Conservation (phyloP, 495 filamentous ascomycete genomes). For the Penicillium atrosanguineum region DNA sequence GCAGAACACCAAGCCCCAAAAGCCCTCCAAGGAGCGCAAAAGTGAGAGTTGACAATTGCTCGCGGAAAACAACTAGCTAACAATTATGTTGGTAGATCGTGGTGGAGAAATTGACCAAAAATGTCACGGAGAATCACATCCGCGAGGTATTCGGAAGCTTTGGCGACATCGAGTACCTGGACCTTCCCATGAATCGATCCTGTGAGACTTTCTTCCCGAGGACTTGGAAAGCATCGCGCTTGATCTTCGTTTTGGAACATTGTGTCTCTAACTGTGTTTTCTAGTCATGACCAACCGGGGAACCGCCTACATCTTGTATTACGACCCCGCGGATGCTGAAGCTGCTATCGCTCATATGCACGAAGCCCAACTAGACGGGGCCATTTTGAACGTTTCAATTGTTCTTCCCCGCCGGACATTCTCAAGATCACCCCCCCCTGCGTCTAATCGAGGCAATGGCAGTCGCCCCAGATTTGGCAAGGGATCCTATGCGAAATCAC, state of each 20-base stretch:
- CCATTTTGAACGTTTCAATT: slow-evolving; percentile 85
- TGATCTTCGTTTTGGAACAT: neutral
- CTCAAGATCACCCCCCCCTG: slow-evolving; percentile 49
- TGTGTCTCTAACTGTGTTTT: neutral
- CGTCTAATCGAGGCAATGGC: slow-evolving; percentile 24
- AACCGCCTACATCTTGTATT: slow-evolving; percentile 90
- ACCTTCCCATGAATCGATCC: slow-evolving; percentile 82
- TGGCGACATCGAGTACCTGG: slow-evolving; percentile 79
- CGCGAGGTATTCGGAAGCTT: slow-evolving; percentile 90
- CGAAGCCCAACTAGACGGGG: slow-evolving; percentile 91
- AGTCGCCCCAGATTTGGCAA: slow-evolving; percentile 34
- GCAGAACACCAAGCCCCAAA: slow-evolving; percentile 46
- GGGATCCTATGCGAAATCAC: slow-evolving; percentile 33
- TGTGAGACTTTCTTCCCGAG: slow-evolving; percentile 52
- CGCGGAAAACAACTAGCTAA: neutral
- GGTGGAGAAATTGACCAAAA: slow-evolving; percentile 94
- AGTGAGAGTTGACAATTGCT: slow-evolving; percentile 30
- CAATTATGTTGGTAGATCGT: slow-evolving; percentile 65
- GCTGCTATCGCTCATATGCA: slow-evolving; percentile 96
- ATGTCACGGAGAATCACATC: slow-evolving; percentile 84
- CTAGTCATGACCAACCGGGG: slow-evolving; percentile 87
- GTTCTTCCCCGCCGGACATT: slow-evolving; percentile 77
- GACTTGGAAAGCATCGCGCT: neutral
- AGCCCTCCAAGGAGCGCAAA: slow-evolving; percentile 56
- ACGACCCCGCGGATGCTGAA: slow-evolving; percentile 74